Percentiles rank a stretch among this genome's conserved stretches.
Conservation (phyloP, 495 filamentous ascomycete species). For the Umbilicaria muhlenbergii region DNA sequence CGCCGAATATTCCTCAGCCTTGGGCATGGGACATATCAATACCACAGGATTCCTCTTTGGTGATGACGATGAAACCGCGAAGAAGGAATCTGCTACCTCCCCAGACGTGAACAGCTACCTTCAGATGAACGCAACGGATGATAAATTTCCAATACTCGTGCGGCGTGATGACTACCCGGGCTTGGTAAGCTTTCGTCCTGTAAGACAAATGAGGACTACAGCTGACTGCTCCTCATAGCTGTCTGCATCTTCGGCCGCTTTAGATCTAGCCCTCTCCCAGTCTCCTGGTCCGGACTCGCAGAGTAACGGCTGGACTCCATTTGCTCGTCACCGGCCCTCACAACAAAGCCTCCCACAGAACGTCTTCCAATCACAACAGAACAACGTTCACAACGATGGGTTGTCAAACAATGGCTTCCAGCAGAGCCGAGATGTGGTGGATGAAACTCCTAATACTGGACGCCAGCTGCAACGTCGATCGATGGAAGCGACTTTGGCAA, state of each 20-base stretch:
- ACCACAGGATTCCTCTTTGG: slow-evolving; percentile 72
- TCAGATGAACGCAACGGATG: slow-evolving; percentile 57
- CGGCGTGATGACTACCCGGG: slow-evolving; percentile 52
- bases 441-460: neutral
- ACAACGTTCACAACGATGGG: slow-evolving; percentile 15
- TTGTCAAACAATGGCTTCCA: slow-evolving; percentile 18
- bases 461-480: slow-evolving; percentile 40
- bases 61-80: slow-evolving; percentile 53
- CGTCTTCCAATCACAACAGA: slow-evolving; percentile 21
- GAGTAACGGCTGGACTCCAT: slow-evolving; percentile 43
- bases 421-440: slow-evolving; percentile 8
- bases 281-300: slow-evolving; percentile 43
- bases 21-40: slow-evolving; percentile 54
- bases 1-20: slow-evolving; percentile 24
- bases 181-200: slow-evolving; percentile 38
- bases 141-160: slow-evolving; percentile 70
- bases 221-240: slow-evolving; percentile 33
- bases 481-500: slow-evolving; percentile 19
- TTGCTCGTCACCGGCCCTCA: slow-evolving; percentile 59
- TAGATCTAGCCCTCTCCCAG: slow-evolving; percentile 63
- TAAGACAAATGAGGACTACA: slow-evolving; percentile 6
- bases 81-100: slow-evolving; percentile 37
- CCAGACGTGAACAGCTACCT: slow-evolving; percentile 52
- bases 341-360: slow-evolving; percentile 70
- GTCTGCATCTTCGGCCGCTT: slow-evolving; percentile 64